Base-by-base conservation (phyloP, 2,329 filamentous ascomycete genomes). In the Chaetothyriales sp. region DNA sequence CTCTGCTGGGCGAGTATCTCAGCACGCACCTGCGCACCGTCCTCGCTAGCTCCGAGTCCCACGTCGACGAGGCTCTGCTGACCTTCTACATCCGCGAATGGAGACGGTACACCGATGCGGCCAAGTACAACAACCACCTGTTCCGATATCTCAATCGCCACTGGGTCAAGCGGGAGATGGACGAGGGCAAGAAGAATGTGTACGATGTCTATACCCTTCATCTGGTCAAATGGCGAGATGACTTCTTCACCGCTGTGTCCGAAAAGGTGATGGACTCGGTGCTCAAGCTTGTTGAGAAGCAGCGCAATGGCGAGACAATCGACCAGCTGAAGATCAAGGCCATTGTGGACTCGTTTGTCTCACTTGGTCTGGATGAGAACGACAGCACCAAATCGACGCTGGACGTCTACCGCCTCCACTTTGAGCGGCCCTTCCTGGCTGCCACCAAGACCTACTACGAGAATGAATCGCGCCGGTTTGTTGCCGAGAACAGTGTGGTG, bases 131-230 rank as follows among this genome's bases (percentile, higher is more conserved):
- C 66, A 93, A 98, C 68, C 90, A 98, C 65, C 73, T 98, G 6
- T 98, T 98, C 73, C 76, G 84, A 49, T 98, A 98, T 64, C 79
- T 98, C 22, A 98, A 98, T 64, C 80, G 92, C 26, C 92, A 98
- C 69, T 98, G 93, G 92, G 92, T 98, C 1, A 98, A 95, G 75
- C 78, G 92, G 26, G 92, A 98, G 70, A 95, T 98, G 70, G 92
- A 98, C 57, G 92, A 98, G 67, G 92, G 92, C 32, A 96, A 98
- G 72, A 95, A 96, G 73, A 86, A 90, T 62, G 86, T 96, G 6
- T 96, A 93, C 67, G 92, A 98, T 66, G 92, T 98, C 46, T 98
- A 98, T 68, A 98, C 92, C 0, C 72, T 98, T 36, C 92, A 98
- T 62, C 73, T 98, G 43, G 92, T 96, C 18, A 86, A 90, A 64